phyloP scores from a whole-genome alignment of 2,329 filamentous ascomycete genomes.

The Fusarium sp. region DNA sequence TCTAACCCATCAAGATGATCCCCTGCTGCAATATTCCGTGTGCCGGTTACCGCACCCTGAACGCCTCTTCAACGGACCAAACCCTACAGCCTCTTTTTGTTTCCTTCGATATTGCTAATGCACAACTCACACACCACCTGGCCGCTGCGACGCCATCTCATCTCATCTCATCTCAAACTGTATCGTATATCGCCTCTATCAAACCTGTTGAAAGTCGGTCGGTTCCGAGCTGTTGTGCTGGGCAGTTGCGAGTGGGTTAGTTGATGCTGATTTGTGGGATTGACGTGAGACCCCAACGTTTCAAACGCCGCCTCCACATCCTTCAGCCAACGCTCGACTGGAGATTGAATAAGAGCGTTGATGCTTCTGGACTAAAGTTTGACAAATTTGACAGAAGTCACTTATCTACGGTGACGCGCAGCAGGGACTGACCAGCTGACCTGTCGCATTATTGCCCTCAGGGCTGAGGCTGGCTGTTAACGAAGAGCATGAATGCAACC shows the following conservation, averaged over 20 bases:
- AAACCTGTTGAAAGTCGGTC: constrained; percentile 5
- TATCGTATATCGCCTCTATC: neutral
- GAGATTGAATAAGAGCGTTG: constrained; percentile 29
- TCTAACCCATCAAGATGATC: constrained; percentile 15
- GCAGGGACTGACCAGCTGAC: constrained; percentile 39
- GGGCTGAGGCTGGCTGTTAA: constrained; percentile 34
- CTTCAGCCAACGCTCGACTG: constrained; percentile 30
- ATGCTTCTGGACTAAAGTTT: constrained; percentile 6
- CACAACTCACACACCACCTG: constrained; percentile 21
- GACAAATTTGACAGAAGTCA: constrained; percentile 26
- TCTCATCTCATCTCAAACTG: constrained; percentile 5
- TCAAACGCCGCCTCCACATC: constrained; percentile 49
- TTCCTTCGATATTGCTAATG: constrained; percentile 14
- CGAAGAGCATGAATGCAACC: constrained; percentile 25
- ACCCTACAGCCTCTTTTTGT: constrained; percentile 35
- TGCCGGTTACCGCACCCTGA: constrained; percentile 23
- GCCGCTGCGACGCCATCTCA: constrained; percentile 14
- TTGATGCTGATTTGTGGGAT: constrained; percentile 41
- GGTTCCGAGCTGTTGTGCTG: neutral
- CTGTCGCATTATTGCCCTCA: constrained; percentile 33
- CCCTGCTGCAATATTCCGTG: constrained; percentile 28
- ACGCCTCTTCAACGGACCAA: constrained; percentile 26
- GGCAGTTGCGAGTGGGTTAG: constrained; percentile 1
- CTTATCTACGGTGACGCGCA: constrained; percentile 32
- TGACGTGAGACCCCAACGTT: constrained; percentile 46